Conservation (phyloP, 208 protist genomes). For the Balamuthia mandrillaris region DNA sequence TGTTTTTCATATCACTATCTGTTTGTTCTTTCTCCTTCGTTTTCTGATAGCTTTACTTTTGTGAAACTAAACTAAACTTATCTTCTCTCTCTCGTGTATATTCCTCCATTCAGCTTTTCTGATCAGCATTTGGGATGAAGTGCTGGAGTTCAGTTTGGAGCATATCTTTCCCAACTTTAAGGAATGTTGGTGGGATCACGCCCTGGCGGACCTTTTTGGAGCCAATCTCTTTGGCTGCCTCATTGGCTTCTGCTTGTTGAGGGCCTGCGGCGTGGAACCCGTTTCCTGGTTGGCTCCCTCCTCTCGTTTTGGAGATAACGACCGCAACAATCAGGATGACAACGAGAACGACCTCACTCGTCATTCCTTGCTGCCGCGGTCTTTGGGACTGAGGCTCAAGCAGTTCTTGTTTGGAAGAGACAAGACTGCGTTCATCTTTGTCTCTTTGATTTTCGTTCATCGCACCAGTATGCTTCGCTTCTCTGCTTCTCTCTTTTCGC, state of each 20-base stretch:
- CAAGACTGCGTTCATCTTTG: slow-evolving; percentile 9
- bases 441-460: neutral
- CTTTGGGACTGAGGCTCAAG: neutral
- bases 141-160: neutral
- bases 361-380: neutral
- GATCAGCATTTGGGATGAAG: slow-evolving; percentile 2
- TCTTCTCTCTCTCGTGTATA: neutral
- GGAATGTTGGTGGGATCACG: slow-evolving; percentile 29
- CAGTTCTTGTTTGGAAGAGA: slow-evolving; percentile 9
- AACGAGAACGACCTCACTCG: too few species aligned
- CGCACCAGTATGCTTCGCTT: neutral
- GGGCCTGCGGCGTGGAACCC: neutral
- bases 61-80: too few species aligned
- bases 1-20: neutral
- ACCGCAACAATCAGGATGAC: too few species aligned
- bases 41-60: too few species aligned
- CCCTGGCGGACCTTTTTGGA: slow-evolving; percentile 13
- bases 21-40: neutral
- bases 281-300: neutral
- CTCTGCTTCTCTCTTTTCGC: neutral
- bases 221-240: slow-evolving; percentile 23
- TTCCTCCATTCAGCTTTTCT: neutral
- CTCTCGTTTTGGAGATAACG: too few species aligned
- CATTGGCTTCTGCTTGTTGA: neutral
- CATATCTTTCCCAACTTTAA: slow-evolving; percentile 35